A percentile compares a stretch with the other conserved stretches of the same genome.
phyloP scores from a whole-genome alignment of 805 yeast species.

The Komagataella kurtzmanii region DNA sequence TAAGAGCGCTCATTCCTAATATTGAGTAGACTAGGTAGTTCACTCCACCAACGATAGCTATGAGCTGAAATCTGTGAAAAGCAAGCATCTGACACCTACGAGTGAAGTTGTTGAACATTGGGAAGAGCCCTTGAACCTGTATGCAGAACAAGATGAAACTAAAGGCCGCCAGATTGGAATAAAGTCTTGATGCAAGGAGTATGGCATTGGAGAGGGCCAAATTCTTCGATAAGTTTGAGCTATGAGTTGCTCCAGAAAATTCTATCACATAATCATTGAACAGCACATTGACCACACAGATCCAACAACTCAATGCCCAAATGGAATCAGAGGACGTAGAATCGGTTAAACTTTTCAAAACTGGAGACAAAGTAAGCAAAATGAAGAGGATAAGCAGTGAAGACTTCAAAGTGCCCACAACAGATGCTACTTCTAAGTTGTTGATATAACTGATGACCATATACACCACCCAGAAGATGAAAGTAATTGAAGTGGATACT shows the following conservation, averaged over 20 bases:
- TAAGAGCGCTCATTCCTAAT: slow-evolving; percentile 25
- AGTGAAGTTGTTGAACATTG: slow-evolving; percentile 51
- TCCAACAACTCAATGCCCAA: slow-evolving; percentile 82
- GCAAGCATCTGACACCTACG: slow-evolving; percentile 23
- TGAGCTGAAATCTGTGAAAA: slow-evolving; percentile 18
- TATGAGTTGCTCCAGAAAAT: slow-evolving; percentile 9
- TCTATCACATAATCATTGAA: slow-evolving; percentile 57
- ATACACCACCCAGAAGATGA: slow-evolving; percentile 22
- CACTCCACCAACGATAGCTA: slow-evolving; percentile 16
- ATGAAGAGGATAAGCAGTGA: slow-evolving; percentile 56
- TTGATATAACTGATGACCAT: slow-evolving; percentile 12
- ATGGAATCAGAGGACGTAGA: slow-evolving; percentile 90
- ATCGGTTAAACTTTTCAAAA: slow-evolving; percentile 73
- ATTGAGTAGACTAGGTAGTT: slow-evolving; percentile 20
- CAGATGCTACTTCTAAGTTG: slow-evolving; percentile 14
- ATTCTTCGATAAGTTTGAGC: slow-evolving; percentile 65
- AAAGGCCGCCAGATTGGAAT: slow-evolving; percentile 65
- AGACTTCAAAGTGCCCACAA: slow-evolving; percentile 37
- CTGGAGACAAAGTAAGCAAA: slow-evolving; percentile 74
- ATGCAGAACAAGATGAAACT: slow-evolving; percentile 68
- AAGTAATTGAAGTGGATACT: slow-evolving; percentile 18
- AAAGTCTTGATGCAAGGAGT: slow-evolving; percentile 78
- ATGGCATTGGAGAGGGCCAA: slow-evolving; percentile 76
- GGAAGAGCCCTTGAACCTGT: slow-evolving; percentile 59
- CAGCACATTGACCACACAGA: slow-evolving; percentile 54